Evolutionary conservation across 768 basidiomycete species (phyloP).

Genomic region (Melanogaster broomeanus): DNA sequence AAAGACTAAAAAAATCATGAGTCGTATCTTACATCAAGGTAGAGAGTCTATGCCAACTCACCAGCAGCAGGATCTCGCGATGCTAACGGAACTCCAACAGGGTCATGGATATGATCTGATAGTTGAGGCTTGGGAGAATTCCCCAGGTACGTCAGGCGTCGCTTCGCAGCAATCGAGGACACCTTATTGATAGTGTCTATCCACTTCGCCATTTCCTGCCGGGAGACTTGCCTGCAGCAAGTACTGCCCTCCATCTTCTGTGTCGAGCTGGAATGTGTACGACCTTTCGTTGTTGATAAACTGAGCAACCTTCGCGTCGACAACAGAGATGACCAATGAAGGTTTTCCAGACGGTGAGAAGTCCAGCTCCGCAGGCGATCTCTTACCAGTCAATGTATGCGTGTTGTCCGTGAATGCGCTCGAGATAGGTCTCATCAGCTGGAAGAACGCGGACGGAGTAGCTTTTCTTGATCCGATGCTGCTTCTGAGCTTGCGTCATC

Average conservation of each 20-base stretch:
- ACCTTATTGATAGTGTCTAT: slow-evolving; percentile 71
- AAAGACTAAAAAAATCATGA: slow-evolving; percentile 50
- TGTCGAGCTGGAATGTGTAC: slow-evolving; percentile 79
- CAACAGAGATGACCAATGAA: slow-evolving; percentile 70
- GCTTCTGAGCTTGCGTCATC: slow-evolving; percentile 58
- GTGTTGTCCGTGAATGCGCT: slow-evolving; percentile 77
- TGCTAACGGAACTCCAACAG: slow-evolving; percentile 45
- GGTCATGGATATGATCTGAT: slow-evolving; percentile 71
- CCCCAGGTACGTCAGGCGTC: slow-evolving; percentile 79
- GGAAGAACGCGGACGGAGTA: slow-evolving; percentile 80
- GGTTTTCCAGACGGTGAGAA: slow-evolving; percentile 75
- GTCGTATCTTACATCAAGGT: not conserved
- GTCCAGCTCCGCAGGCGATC: slow-evolving; percentile 73
- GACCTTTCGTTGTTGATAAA: slow-evolving; percentile 82
- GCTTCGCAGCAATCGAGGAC: slow-evolving; percentile 72
- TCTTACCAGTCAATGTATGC: slow-evolving; percentile 42
- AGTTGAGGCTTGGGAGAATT: slow-evolving; percentile 72
- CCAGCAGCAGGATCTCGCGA: slow-evolving; percentile 78
- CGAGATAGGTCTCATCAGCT: slow-evolving; percentile 87
- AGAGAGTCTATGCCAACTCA: slow-evolving; percentile 34
- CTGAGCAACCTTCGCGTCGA: slow-evolving; percentile 67
- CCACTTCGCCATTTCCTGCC: slow-evolving; percentile 76
- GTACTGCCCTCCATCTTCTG: slow-evolving; percentile 86
- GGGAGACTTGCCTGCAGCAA: slow-evolving; percentile 72
- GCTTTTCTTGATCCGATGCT: slow-evolving; percentile 86